Conservation (phyloP, 345 rosid genomes). For the Citrus medica region DNA sequence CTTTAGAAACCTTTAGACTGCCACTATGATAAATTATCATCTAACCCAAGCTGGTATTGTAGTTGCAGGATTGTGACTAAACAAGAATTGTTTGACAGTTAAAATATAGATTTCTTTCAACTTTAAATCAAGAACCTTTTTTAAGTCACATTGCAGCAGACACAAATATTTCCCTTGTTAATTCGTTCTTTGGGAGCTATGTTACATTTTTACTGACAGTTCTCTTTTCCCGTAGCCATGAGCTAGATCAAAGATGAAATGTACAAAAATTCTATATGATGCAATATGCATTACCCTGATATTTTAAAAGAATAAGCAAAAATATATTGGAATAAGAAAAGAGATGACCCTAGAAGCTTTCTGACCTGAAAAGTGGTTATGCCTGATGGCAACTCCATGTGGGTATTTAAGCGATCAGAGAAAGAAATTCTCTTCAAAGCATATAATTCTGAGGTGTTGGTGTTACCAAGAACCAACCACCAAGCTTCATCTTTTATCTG, state of each 20-base stretch:
- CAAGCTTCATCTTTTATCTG: conserved; percentile 97
- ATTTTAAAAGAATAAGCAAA: not conserved
- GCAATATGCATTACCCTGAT: not conserved
- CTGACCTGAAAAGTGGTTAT: conserved; percentile 54
- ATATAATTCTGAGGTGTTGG: conserved; percentile 61
- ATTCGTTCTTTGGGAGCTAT: not conserved
- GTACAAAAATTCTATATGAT: not conserved
- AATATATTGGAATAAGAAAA: not conserved
- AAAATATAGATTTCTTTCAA: not conserved
- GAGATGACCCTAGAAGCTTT: not conserved
- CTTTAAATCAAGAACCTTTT: not conserved
- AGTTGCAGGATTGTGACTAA: not conserved
- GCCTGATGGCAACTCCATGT: conserved; percentile 69
- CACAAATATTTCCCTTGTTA: not conserved
- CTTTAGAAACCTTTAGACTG: too few relatives aligned
- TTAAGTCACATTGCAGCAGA: not conserved
- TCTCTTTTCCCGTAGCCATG: not conserved
- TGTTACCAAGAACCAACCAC: conserved; percentile 90
- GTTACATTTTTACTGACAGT: not conserved
- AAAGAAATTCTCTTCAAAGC: conserved; percentile 91
- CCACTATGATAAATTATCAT: not conserved
- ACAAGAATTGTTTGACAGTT: not conserved
- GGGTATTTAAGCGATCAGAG: conserved; percentile 56
- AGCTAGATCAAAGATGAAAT: not conserved
- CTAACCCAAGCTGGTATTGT: not conserved